Evolutionary conservation across 257 asterid species (phyloP), one percentile per base, ranked within the genome.

Genomic region (Solanum bulbocastanum): DNA sequence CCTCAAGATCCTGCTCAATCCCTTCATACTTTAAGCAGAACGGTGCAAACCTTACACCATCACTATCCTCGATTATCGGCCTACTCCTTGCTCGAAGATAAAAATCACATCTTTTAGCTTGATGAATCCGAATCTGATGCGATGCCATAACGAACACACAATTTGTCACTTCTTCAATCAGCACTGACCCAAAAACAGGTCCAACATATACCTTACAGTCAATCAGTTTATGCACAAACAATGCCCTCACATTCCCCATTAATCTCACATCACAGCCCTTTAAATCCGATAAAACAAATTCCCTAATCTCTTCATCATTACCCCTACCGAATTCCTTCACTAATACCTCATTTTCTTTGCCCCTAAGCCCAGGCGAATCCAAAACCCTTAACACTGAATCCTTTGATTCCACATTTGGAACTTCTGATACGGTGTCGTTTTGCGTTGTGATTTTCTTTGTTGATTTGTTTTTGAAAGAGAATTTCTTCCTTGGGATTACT

Each of bases 11-110:
- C 92, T 88, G 87, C 88, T 93, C 94, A 32, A 95, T 87, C 87
- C 96, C 96, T 42, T 89, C 83, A 86, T 95, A 96, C 60, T 86
- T 91, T 93, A 96, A 92, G 83, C 95, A 90, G 87, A 93, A 95
- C 0, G 99, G 98, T 44, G 98, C 97, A 90, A 95, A 92, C 76
- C 95, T 90, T 86, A 94, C 94, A 83, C 94, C 94, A 72, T 30
- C 83, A 86, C 98, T 78, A 75, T 96, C 96, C 92, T 96, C 99
- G 78, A 96, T 94, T 79, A 95, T 95, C n/a, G 99, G 98, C 85
- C 98, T 94, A 90, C 99, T 96, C 91, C 98, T 92, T 44, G 87
- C 96, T 13, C 98, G 91, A 86, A 94, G 93, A 89, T 96, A 94
- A 88, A 95, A 96, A 90, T 93, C 98, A 58, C 98, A 96, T 15